These are phyloP conservation scores for Wallacemonas sp. DNA, from an alignment of 208 protist species.

Conservation along the genomic window DNA sequence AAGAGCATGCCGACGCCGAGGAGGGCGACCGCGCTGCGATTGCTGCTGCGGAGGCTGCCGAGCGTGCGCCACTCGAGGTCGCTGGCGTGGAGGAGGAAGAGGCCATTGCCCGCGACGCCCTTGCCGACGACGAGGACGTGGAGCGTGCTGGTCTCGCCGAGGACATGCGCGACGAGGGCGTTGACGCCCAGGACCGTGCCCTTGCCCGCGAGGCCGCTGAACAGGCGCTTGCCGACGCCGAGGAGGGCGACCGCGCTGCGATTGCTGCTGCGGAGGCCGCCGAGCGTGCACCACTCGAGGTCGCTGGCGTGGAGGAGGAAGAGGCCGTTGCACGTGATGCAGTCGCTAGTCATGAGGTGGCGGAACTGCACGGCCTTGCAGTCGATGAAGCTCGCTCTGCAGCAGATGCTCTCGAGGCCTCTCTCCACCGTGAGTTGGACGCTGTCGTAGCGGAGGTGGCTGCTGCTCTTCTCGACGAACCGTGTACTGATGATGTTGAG, in stretches of 20 bases:
- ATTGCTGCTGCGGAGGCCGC: conserved; percentile 31
- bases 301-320: conserved; percentile 14
- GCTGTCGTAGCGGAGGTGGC: conserved; percentile 3
- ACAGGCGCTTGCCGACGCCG: conserved; percentile 5
- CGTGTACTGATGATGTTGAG: not conserved
- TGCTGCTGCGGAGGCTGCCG: conserved; percentile 23
- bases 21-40: not conserved
- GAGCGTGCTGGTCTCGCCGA: conserved; percentile 2
- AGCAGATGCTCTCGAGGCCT: not conserved
- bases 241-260: conserved; percentile 12
- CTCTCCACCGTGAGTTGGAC: not conserved
- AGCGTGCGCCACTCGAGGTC: conserved; percentile 9
- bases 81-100: conserved; percentile 21
- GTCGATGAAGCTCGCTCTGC: not conserved
- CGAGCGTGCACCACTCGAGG: conserved; percentile 11
- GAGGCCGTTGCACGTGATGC: conserved; percentile 11
- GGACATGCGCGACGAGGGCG: not conserved
- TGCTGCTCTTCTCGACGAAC: not conserved
- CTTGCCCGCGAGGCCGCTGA: conserved; percentile 14
- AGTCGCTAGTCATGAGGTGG: not conserved
- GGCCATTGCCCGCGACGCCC: not conserved
- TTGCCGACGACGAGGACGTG: not conserved
- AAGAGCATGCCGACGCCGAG: conserved; percentile 11
- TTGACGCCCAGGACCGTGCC: not conserved
- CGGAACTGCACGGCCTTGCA: not conserved